Conservation (phyloP, 805 yeast species). For the Komagataella mondaviorum region DNA sequence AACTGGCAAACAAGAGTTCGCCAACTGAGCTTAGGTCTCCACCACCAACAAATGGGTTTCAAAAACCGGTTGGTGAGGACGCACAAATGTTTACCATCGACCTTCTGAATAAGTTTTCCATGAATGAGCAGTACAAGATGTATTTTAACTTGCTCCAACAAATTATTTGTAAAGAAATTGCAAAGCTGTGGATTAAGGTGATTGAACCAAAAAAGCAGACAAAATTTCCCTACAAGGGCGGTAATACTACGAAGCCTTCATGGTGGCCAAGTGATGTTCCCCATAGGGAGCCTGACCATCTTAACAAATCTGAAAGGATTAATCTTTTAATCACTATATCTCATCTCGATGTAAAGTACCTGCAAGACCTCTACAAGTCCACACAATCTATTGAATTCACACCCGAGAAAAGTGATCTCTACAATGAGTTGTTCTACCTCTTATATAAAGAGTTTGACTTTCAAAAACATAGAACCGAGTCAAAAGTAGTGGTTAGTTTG, state of each 20-base stretch:
- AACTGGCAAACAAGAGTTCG: neutral
- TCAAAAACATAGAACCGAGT: neutral
- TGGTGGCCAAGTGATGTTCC: constrained; percentile 61
- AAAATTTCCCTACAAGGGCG: constrained; percentile 44
- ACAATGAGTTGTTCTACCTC: neutral
- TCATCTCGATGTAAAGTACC: neutral
- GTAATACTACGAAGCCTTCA: constrained; percentile 33
- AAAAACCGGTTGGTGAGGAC: neutral
- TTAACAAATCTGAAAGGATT: constrained; percentile 44
- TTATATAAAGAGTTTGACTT: neutral
- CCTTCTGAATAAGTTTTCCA: neutral
- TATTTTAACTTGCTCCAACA: constrained; percentile 32
- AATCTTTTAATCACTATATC: constrained; percentile 27
- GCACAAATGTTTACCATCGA: neutral
- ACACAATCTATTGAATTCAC: neutral
- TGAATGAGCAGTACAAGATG: neutral
- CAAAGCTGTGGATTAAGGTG: constrained; percentile 53
- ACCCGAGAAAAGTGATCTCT: neutral
- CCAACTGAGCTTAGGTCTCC: neutral
- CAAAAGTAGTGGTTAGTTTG: neutral
- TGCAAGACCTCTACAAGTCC: neutral
- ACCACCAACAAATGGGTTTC: neutral
- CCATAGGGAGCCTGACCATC: constrained; percentile 67
- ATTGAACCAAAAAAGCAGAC: constrained; percentile 60
- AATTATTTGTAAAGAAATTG: constrained; percentile 41